Conservation (phyloP, 1,284 basidiomycete species). For the Leccinum pachyderme region DNA sequence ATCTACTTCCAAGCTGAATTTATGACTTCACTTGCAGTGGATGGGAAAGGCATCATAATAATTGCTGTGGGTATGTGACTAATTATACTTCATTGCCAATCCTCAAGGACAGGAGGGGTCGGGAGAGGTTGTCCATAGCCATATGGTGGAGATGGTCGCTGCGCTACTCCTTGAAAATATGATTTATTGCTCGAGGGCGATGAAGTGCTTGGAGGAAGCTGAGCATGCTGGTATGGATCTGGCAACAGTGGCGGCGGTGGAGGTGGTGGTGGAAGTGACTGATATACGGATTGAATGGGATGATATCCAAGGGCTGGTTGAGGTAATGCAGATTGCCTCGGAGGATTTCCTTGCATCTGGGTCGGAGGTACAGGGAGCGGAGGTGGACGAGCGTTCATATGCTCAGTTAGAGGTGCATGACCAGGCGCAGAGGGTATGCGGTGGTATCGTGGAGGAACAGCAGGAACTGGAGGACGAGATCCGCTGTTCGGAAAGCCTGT, state of each 20-base stretch:
- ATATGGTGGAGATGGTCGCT: conserved; percentile 38
- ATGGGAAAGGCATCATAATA: conserved; percentile 15
- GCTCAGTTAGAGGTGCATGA: conserved; percentile 24
- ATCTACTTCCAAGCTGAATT: not conserved
- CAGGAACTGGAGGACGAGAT: conserved; percentile 22
- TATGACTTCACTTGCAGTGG: not conserved
- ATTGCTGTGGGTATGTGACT: conserved; percentile 12
- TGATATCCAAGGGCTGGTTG: conserved; percentile 39
- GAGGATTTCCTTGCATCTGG: conserved; percentile 26
- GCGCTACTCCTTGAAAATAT: conserved; percentile 43
- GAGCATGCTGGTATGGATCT: conserved; percentile 23
- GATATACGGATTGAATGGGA: conserved; percentile 36
- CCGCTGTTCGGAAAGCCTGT: conserved; percentile 18
- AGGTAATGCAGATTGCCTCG: conserved; percentile 38
- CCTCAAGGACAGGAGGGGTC: conserved; percentile 19
- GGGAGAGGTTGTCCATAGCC: conserved; percentile 29
- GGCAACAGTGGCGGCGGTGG: conserved; percentile 35
- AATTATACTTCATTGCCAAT: conserved; percentile 26
- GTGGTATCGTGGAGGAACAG: conserved; percentile 23
- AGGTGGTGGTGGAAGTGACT: conserved; percentile 35
- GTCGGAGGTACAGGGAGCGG: conserved; percentile 32
- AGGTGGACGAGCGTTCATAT: conserved; percentile 15
- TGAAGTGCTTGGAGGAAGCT: conserved; percentile 31
- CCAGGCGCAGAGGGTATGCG: conserved; percentile 30
- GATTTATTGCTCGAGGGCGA: conserved; percentile 26